A percentile compares a stretch with the other conserved stretches of the same genome.
These are phyloP conservation scores for Pontederia paniculata DNA, from an alignment of 176 grass and related monocot genomes.

Conservation along the genomic window DNA sequence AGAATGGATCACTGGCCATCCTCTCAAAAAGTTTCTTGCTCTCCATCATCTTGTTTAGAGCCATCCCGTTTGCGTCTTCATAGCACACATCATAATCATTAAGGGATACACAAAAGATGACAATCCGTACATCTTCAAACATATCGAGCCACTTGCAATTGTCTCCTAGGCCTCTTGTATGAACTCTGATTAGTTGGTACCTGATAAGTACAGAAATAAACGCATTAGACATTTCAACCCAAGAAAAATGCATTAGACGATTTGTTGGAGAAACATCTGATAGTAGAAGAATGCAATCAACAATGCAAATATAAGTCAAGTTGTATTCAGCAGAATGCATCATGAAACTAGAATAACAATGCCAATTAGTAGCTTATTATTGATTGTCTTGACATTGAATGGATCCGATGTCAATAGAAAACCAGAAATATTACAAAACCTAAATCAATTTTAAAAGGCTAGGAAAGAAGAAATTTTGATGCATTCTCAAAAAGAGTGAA, in stretches of 20 bases:
- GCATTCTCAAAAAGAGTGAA: no score
- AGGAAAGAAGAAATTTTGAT: no score
- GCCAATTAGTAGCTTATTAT: no score
- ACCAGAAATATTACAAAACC: no score
- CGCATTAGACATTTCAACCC: background rate
- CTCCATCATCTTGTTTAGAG: slow-evolving; percentile 79
- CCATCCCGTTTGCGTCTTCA: slow-evolving; percentile 33
- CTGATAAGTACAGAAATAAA: slow-evolving; percentile 13
- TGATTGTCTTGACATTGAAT: no score
- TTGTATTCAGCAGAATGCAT: no score
- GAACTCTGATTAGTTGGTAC: slow-evolving; percentile 80
- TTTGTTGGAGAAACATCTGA: background rate
- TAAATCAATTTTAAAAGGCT: no score
- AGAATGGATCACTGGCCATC: slow-evolving; percentile 41
- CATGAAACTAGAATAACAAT: no score
- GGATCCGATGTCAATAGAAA: no score
- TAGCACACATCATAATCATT: slow-evolving; percentile 69
- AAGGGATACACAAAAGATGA: slow-evolving; percentile 62
- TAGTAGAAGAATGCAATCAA: background rate
- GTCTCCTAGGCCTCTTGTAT: slow-evolving; percentile 43
- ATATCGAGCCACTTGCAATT: slow-evolving; percentile 87
- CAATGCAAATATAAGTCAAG: no score
- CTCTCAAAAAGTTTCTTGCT: slow-evolving; percentile 65
- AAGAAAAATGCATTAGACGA: background rate
- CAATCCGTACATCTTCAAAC: slow-evolving; percentile 73